Evolutionary conservation across 345 rosid species (phyloP), one percentile per base, ranked within the genome.

Genomic region (Ailanthus altissimus): DNA sequence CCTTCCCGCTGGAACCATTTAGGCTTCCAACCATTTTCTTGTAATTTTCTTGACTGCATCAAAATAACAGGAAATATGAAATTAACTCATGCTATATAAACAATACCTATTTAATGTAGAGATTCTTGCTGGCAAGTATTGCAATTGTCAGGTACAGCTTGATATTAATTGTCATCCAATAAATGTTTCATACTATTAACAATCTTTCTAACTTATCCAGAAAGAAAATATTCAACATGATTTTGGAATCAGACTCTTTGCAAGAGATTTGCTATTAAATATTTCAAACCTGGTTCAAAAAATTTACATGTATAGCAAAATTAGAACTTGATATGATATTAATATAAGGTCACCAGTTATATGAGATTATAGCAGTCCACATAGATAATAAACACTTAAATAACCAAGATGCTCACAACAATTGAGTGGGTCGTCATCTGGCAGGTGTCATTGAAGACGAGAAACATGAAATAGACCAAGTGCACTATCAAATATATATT

Each of bases 11-110:
- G 80, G 82, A 96, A 93, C 98, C 99, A 96, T 85, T 89, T 85
- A 0, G 99, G 95, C 72, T 84, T 87, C 98, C 99, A 92, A 72
- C 99, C 98, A 63, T 88, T 87, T 81, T 92, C 98, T 82, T 96
- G 98, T 80, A 93, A 72, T 81, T 90, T 89, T 74, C 92, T 87
- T 61, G 98, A 92, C 98, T 96, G 92, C 72, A 54, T n/a, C 20
- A 45, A 26, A 40, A 82, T 10, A n/a, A 62, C 63, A 61, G 28
- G 40, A 57, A 70, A 40, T 8, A 46, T 38, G 21, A 74, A 28
- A 25, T 69, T 70, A 32, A 67, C 21, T 43, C 38, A 46, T 50
- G 7, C 66, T 21, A 40, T 21, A 21, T 21, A 67, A 59, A 23
- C 63, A 50, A 12, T n/a, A 67, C 76, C 64, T 4, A 10, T 16